These are phyloP conservation scores for Metschnikowia sp. DNA, from an alignment of 805 yeast species.

Conservation along the genomic window DNA sequence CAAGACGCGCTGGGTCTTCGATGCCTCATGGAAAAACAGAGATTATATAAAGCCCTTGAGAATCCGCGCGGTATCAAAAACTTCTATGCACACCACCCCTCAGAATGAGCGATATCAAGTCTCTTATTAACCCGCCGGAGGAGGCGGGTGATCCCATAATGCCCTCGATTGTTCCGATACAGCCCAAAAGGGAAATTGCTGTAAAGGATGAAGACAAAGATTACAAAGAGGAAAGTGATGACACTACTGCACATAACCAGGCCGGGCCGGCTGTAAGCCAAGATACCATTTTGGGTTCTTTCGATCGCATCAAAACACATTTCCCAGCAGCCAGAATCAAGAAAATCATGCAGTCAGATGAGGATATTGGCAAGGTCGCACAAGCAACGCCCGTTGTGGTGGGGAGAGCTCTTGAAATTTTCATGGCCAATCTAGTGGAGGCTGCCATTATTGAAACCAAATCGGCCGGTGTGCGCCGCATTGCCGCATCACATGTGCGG, in stretches of 20 bases:
- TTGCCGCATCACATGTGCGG: constrained; percentile 77
- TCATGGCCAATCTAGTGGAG: constrained; percentile 85
- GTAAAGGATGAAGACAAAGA: constrained; percentile 3
- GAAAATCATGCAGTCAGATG: constrained; percentile 96
- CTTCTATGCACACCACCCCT: constrained; percentile 16
- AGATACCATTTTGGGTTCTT: constrained; percentile 31
- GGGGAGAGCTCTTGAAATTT: constrained; percentile 90
- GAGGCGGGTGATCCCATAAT: constrained; percentile 13
- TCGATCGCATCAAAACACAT: constrained; percentile 66
- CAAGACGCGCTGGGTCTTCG: constrained; percentile 5
- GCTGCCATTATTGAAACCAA: constrained; percentile 78
- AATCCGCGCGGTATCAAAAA: constrained; percentile 6
- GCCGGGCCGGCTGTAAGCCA: constrained; percentile 24
- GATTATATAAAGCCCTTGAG: constrained; percentile 17
- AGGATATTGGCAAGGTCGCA: constrained; percentile 97
- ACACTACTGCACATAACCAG: background rate
- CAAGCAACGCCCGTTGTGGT: constrained; percentile 99
- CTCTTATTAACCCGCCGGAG: constrained; percentile 26
- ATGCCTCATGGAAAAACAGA: constrained; percentile 5
- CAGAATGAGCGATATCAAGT: constrained; percentile 25
- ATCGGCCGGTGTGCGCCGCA: constrained; percentile 69
- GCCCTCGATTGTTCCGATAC: background rate
- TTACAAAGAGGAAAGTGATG: constrained; percentile 5
- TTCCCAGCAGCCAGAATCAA: constrained; percentile 93
- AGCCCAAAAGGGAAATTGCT: background rate